Conservation (phyloP, 495 filamentous ascomycete species). For the Podospora appendiculata region DNA sequence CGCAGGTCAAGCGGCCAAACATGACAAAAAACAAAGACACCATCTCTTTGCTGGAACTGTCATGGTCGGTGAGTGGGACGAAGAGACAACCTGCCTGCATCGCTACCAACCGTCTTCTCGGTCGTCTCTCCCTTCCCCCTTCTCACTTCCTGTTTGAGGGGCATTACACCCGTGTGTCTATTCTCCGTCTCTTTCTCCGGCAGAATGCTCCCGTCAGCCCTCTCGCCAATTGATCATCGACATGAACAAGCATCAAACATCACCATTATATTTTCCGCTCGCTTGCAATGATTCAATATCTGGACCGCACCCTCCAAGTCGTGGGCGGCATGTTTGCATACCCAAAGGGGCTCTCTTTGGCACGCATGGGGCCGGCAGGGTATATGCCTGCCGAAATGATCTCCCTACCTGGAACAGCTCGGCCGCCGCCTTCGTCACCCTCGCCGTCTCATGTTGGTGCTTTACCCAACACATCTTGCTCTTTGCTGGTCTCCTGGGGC, state of each 20-base stretch:
- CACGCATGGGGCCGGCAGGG: neutral
- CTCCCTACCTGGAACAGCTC: constrained; percentile 21
- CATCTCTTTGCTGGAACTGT: too few species aligned
- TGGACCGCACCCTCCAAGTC: too few species aligned
- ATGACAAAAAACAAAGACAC: too few species aligned
- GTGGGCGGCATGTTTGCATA: neutral
- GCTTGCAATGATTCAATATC: neutral
- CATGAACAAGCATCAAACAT: constrained; percentile 10
- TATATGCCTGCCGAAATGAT: constrained; percentile 11
- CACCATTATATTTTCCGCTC: constrained; percentile 1
- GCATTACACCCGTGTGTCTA: neutral
- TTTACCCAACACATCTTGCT: constrained; percentile 15
- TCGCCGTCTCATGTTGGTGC: constrained; percentile 19
- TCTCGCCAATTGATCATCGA: neutral
- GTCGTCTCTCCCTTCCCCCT: neutral
- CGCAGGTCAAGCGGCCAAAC: neutral
- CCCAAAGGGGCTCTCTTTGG: neutral
- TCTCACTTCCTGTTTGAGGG: neutral
- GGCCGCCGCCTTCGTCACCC: constrained; percentile 2
- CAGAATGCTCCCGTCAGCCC: constrained; percentile 4
- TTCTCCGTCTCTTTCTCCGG: neutral
- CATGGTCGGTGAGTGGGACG: too few species aligned
- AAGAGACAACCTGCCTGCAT: too few species aligned
- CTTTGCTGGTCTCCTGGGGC: neutral
- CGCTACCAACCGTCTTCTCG: too few species aligned